A percentile compares a stretch with the other conserved stretches of the same genome.
These are phyloP conservation scores for Claviceps paspali DNA, from an alignment of 2,329 filamentous ascomycete genomes.

Conservation along the genomic window DNA sequence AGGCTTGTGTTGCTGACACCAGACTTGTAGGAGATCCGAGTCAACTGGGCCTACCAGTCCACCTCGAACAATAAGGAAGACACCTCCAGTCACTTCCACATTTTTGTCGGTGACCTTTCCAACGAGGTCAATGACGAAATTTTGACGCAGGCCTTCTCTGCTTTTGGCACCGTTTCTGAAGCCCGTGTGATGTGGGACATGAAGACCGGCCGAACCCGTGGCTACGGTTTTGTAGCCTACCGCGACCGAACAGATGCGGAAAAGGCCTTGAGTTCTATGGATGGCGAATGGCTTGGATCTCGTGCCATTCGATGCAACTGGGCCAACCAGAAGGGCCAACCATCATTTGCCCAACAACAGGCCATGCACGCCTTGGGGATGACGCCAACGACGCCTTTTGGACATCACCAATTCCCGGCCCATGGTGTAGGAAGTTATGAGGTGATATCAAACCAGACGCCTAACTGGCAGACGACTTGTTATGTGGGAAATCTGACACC, in stretches of 20 bases:
- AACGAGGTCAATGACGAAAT: slow-evolving; percentile 99
- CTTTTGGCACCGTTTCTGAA: slow-evolving; percentile 90
- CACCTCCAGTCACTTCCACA: slow-evolving; percentile 95
- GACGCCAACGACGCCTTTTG: slow-evolving; percentile 91
- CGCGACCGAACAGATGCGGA: slow-evolving; percentile 87
- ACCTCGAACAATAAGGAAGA: slow-evolving; percentile 92
- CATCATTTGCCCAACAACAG: slow-evolving; percentile 94
- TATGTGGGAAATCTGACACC: slow-evolving; percentile 97
- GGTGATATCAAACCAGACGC: slow-evolving; percentile 89
- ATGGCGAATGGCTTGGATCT: slow-evolving; percentile 96
- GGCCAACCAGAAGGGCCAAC: slow-evolving; percentile 99
- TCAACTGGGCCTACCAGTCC: slow-evolving; percentile 99
- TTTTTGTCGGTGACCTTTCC: slow-evolving; percentile 93
- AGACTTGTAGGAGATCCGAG: slow-evolving; percentile 69
- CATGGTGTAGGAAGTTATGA: slow-evolving; percentile 96
- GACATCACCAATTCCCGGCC: slow-evolving; percentile 94
- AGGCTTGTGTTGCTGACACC: slow-evolving; percentile 5
- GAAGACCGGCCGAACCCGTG: slow-evolving; percentile 96
- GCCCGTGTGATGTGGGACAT: slow-evolving; percentile 99
- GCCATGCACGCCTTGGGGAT: slow-evolving; percentile 96
- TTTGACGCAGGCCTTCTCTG: slow-evolving; percentile 82
- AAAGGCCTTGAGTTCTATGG: slow-evolving; percentile 93
- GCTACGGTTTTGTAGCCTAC: slow-evolving; percentile 96
- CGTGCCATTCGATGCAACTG: slow-evolving; percentile 98
- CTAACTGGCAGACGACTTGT: slow-evolving; percentile 94